phyloP scores from a whole-genome alignment of 139 green algal species.

The Diplosphaera chodatii region DNA sequence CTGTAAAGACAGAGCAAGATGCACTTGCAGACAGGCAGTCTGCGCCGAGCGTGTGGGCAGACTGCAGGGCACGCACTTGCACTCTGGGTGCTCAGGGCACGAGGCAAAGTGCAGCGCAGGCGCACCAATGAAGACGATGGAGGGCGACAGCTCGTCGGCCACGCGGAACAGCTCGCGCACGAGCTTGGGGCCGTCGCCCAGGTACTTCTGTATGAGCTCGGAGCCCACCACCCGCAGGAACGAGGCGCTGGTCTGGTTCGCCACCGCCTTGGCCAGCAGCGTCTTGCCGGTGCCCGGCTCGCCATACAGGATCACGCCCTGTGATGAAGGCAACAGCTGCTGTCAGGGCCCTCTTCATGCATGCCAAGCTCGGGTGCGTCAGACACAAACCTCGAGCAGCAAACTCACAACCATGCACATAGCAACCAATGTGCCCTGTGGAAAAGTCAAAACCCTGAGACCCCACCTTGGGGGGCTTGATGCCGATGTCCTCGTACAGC shows the following conservation, averaged over 20 bases:
- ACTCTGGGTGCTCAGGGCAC: no score
- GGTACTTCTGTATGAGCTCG: constrained; percentile 99
- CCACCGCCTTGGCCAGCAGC: constrained; percentile 97
- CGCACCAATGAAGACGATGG: constrained; percentile 97
- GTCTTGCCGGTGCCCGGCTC: constrained; percentile 97
- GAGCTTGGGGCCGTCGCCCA: constrained; percentile 97
- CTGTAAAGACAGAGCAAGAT: no score
- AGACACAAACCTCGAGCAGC: no score
- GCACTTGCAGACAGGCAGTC: no score
- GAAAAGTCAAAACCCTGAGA: not conserved
- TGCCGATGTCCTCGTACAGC: constrained; percentile 99
- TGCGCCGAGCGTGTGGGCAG: no score
- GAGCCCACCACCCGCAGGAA: constrained; percentile 94
- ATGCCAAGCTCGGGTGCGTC: no score
- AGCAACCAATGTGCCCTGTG: no score
- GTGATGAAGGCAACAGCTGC: no score
- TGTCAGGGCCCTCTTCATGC: no score
- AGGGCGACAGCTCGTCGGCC: constrained; percentile 88
- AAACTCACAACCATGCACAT: no score
- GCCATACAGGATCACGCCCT: constrained; percentile 98
- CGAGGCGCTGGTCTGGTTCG: constrained; percentile 91
- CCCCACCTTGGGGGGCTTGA: constrained; percentile 94
- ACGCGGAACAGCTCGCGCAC: constrained; percentile 96
- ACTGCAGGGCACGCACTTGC: no score
- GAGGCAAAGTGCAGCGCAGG: no score